Evolutionary conservation across 2,329 filamentous ascomycete genomes (phyloP).

Genomic region (Monilinia aucupariae): DNA sequence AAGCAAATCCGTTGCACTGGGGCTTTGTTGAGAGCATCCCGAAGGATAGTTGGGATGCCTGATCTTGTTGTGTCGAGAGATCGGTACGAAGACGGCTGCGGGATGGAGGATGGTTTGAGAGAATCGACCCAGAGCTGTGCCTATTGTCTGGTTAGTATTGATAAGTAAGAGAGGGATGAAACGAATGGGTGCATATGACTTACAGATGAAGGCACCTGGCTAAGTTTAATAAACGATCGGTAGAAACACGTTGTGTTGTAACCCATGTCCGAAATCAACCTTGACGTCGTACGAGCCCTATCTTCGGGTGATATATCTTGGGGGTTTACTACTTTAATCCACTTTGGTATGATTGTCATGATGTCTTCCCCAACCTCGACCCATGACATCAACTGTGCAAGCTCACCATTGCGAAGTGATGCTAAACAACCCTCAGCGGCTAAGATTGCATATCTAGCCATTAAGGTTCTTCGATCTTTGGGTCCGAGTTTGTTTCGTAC

Average conservation of each 20-base stretch:
- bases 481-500: background rate
- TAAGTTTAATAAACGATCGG: background rate
- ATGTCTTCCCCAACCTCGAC: background rate
- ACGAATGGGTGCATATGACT: background rate
- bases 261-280: conserved; percentile 4
- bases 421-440: background rate
- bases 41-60: background rate
- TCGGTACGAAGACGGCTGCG: background rate
- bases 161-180: background rate
- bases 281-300: background rate
- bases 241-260: conserved; percentile 7
- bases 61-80: background rate
- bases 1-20: background rate
- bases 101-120: background rate
- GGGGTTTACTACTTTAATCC: background rate
- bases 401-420: background rate
- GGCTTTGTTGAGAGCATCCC: background rate
- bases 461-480: background rate
- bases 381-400: background rate
- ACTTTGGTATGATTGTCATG: background rate
- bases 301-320: background rate
- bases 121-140: conserved; percentile 1
- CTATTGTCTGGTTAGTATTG: background rate
- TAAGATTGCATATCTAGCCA: conserved; percentile 1
- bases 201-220: conserved; percentile 2